A percentile compares a stretch with the other conserved stretches of the same genome.
Conservation (phyloP, 495 filamentous ascomycete genomes). For the Neurospora discreta region DNA sequence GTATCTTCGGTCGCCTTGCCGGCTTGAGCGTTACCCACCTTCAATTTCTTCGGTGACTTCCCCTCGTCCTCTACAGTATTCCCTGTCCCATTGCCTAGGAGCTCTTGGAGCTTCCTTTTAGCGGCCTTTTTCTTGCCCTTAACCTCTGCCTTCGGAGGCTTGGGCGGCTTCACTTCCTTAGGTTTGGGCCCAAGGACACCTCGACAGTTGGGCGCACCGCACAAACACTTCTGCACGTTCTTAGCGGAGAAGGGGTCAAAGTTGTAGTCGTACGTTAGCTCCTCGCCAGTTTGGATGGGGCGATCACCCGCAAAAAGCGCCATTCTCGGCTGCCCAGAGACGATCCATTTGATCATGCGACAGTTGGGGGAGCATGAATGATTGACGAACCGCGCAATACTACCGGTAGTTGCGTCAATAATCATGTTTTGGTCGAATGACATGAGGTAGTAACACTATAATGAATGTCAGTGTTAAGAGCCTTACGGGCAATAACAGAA, state of each 20-base stretch:
- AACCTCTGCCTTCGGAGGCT: slow-evolving; percentile 19
- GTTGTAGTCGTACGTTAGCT: slow-evolving; percentile 99
- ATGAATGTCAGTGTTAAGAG: slow-evolving; percentile 15
- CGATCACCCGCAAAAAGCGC: slow-evolving; percentile 87
- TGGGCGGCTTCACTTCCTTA: slow-evolving; percentile 41
- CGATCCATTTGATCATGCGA: slow-evolving; percentile 93
- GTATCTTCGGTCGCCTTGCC: slow-evolving; percentile 14
- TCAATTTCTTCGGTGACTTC: slow-evolving; percentile 17
- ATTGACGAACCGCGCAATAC: slow-evolving; percentile 95
- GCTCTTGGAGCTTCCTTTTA: slow-evolving; percentile 25
- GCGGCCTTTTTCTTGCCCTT: slow-evolving; percentile 18
- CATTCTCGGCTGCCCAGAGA: slow-evolving; percentile 92
- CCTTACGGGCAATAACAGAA: neutral
- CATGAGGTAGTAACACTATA: slow-evolving; percentile 93
- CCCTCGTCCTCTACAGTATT: slow-evolving; percentile 2
- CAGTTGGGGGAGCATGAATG: slow-evolving; percentile 98
- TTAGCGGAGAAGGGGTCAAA: slow-evolving; percentile 82
- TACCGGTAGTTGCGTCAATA: slow-evolving; percentile 91
- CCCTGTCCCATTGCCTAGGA: slow-evolving; percentile 9
- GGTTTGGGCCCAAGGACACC: slow-evolving; percentile 68
- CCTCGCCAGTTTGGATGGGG: slow-evolving; percentile 85
- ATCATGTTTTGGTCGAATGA: slow-evolving; percentile 98
- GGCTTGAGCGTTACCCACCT: slow-evolving; percentile 19
- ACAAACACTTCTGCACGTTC: slow-evolving; percentile 75
- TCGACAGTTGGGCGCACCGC: slow-evolving; percentile 64